Base-by-base conservation (phyloP, 2,329 filamentous ascomycete species). In the Exserohilum turcica region DNA sequence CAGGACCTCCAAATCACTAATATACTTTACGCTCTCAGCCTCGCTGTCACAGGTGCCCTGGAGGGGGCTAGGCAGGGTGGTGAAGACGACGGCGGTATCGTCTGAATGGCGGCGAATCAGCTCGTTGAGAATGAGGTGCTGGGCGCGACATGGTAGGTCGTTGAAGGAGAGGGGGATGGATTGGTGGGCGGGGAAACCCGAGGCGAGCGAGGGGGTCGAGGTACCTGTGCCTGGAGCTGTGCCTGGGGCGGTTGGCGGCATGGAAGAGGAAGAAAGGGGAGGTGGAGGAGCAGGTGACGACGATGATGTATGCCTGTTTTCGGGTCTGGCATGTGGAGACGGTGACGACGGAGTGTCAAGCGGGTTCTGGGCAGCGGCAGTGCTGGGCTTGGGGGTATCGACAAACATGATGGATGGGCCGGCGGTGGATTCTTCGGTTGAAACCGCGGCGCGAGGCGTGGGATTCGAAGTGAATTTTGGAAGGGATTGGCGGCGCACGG, bases 41-140 rank as follows among this genome's bases (percentile, higher is more conserved):
- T 91, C 88, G 57, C 86, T 89, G 52, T 82, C 77, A 66, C 85
- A 86, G 0, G 90, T 95, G 0, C 90, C 90, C 58, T 92, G 88
- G 7, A 86, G 79, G 0, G 91, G 91, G 46, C 91, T 90, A 1
- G 91, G 92, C 33, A 96, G 77, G 19, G 92, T 96, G 1, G 89
- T 95, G 63, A 96, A 87, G 13, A 94, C 75, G 0, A 95, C 90
- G 0, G 90, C 90, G 1, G 91, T 91, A 10, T 72, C 61, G 13
- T 66, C 66, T 5, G 64, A 68, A 8, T 74, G 60, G 18, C 52
- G 51, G 3, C 82, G 80, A 78, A 96, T 92, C 60, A 95, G 77
- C 72, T 96, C 91, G 70, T 96, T 96, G 13, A 96, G 76, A 24
- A 96, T 92, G 31, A 95, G 76, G 72, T 96, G 90, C 71, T 95